Evolutionary conservation across 2,329 filamentous ascomycete species (phyloP).

Genomic region (Verticillium tricorpus): DNA sequence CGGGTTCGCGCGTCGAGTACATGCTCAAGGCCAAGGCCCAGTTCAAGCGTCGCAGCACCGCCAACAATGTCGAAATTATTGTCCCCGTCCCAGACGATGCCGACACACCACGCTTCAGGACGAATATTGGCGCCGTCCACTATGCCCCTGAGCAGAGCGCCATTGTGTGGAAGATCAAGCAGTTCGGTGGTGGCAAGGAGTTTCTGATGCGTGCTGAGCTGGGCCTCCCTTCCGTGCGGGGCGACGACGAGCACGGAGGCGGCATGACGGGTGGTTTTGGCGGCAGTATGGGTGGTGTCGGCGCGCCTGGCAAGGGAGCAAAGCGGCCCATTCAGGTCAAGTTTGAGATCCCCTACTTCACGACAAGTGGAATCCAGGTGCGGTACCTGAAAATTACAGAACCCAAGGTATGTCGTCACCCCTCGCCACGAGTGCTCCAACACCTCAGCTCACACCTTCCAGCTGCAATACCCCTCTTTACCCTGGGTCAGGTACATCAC

Average conservation of each 20-base stretch:
- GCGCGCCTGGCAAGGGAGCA: conserved; percentile 69
- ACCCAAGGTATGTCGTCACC: conserved; percentile 70
- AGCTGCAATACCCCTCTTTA: conserved; percentile 96
- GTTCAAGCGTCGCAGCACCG: conserved; percentile 95
- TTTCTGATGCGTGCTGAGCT: conserved; percentile 98
- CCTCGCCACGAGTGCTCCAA: background rate
- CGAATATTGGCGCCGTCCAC: conserved; percentile 94
- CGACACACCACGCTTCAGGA: conserved; percentile 91
- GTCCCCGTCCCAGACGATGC: conserved; percentile 97
- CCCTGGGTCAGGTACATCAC: conserved; percentile 99
- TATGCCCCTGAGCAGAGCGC: conserved; percentile 96
- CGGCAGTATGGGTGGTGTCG: conserved; percentile 90
- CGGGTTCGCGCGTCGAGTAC: conserved; percentile 92
- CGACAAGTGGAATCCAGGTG: conserved; percentile 98
- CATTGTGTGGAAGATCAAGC: conserved; percentile 99
- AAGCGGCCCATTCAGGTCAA: conserved; percentile 98
- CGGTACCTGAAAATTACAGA: conserved; percentile 99
- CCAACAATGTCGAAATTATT: conserved; percentile 97
- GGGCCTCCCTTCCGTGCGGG: conserved; percentile 86
- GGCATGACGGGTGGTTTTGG: conserved; percentile 98
- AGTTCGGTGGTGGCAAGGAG: conserved; percentile 97
- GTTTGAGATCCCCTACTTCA: conserved; percentile 99
- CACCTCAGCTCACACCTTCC: conserved; percentile 6
- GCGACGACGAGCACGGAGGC: conserved; percentile 90
- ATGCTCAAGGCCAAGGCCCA: conserved; percentile 98